Evolutionary conservation across 2,329 filamentous ascomycete species (phyloP).

Genomic region (Bipolaris gigantea): DNA sequence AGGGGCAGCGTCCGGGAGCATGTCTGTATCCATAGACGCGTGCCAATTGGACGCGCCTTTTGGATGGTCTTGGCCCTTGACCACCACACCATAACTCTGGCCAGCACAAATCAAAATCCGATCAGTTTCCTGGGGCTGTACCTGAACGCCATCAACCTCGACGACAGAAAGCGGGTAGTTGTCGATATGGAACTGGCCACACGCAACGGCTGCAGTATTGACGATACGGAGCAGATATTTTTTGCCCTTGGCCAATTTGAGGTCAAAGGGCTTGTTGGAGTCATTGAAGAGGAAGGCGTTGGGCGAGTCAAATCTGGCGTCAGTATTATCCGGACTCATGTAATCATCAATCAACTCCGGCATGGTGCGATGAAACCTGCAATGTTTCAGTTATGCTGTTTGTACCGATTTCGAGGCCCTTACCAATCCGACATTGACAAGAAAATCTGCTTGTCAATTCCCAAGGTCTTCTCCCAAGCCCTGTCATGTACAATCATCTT

Average conservation of each 20-base stretch:
- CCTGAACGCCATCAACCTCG: constrained; percentile 44
- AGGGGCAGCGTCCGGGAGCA: constrained; percentile 50
- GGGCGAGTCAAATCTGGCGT: constrained; percentile 16
- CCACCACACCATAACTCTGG: constrained; percentile 27
- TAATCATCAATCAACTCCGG: constrained; percentile 43
- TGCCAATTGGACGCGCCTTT: constrained; percentile 61
- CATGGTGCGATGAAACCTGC: constrained; percentile 10
- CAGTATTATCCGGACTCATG: constrained; percentile 49
- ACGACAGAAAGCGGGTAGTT: constrained; percentile 29
- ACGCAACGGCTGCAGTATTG: constrained; percentile 54
- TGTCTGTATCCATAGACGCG: constrained; percentile 53
- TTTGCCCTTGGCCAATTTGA: constrained; percentile 52
- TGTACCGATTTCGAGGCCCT: neutral
- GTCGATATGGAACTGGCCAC: constrained; percentile 50
- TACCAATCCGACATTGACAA: constrained; percentile 13
- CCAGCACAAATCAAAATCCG: constrained; percentile 40
- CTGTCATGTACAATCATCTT: constrained; percentile 45
- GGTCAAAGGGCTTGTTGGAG: constrained; percentile 13
- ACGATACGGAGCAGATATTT: constrained; percentile 67
- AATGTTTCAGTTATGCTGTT: constrained; percentile 21
- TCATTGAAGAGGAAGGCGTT: constrained; percentile 14
- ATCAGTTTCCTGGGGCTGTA: constrained; percentile 46
- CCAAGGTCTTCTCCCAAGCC: constrained; percentile 46
- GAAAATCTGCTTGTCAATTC: constrained; percentile 22
- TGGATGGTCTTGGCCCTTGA: constrained; percentile 17